phyloP scores from a whole-genome alignment of 2,329 filamentous ascomycete genomes.

The Colletotrichum sublineola region DNA sequence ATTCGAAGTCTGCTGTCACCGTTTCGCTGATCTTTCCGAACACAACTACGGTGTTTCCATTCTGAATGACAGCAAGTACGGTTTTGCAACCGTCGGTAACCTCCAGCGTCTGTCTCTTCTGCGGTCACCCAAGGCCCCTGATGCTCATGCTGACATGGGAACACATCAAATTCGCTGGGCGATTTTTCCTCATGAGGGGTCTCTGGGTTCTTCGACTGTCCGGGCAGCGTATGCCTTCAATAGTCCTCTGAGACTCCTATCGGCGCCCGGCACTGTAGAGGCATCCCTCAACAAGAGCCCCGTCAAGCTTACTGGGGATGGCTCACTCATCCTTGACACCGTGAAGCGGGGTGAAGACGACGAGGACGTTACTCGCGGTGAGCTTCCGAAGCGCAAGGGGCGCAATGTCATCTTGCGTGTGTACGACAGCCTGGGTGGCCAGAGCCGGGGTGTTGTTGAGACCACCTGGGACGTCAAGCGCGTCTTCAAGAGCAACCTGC shows the following conservation, averaged over 20 bases:
- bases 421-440: conserved; percentile 91
- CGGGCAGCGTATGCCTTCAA: conserved; percentile 93
- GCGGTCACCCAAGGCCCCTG: conserved; percentile 90
- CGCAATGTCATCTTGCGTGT: conserved; percentile 86
- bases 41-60: conserved; percentile 91
- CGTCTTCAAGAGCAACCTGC: conserved; percentile 85
- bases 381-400: conserved; percentile 75
- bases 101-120: conserved; percentile 91
- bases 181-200: conserved; percentile 85
- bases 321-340: conserved; percentile 84
- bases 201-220: conserved; percentile 79
- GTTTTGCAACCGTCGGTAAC: conserved; percentile 90
- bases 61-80: conserved; percentile 95
- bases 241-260: conserved; percentile 76
- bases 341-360: conserved; percentile 96
- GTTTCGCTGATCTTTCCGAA: conserved; percentile 92
- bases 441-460: conserved; percentile 77
- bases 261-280: conserved; percentile 49
- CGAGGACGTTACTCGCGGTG: conserved; percentile 75
- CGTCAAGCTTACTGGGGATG: conserved; percentile 75
- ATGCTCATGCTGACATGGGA: conserved; percentile 95
- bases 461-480: conserved; percentile 79
- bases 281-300: conserved; percentile 56
- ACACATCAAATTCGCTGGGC: conserved; percentile 89
- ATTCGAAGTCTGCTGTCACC: conserved; percentile 96